A percentile compares a stretch with the other conserved stretches of the same genome.
Evolutionary conservation across 2,329 filamentous ascomycete genomes (phyloP).

Genomic region (Penicillium carneum): DNA sequence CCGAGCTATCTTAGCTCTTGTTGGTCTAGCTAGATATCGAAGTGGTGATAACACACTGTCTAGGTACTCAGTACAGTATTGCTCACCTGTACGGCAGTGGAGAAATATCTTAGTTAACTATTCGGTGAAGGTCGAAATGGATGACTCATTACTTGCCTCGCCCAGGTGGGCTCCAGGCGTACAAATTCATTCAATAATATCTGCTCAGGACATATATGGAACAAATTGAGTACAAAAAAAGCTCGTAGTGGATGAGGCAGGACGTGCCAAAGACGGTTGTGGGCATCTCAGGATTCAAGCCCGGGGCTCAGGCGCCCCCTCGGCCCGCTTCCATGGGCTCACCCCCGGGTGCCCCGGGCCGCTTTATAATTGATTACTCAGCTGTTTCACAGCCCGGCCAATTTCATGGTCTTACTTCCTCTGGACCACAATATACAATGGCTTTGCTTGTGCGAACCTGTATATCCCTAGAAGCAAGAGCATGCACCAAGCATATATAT

Average conservation of each 20-base stretch:
- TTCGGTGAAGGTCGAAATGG: background rate
- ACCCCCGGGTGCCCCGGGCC: background rate
- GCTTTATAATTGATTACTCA: slow-evolving; percentile 3
- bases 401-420: background rate
- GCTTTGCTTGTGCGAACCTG: background rate
- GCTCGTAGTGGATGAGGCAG: background rate
- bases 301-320: background rate
- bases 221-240: background rate
- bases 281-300: background rate
- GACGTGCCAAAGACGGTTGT: background rate
- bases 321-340: background rate
- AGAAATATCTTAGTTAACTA: background rate
- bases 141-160: background rate
- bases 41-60: background rate
- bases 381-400: background rate
- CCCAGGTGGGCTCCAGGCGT: too few species aligned
- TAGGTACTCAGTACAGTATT: background rate
- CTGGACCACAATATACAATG: background rate
- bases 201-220: background rate
- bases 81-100: too few species aligned
- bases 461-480: background rate
- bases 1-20: background rate
- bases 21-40: too few species aligned
- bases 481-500: background rate
- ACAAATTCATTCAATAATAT: background rate